Conservation (phyloP, 2,329 filamentous ascomycete genomes). For the Phaeosphaeriaceae sp. region DNA sequence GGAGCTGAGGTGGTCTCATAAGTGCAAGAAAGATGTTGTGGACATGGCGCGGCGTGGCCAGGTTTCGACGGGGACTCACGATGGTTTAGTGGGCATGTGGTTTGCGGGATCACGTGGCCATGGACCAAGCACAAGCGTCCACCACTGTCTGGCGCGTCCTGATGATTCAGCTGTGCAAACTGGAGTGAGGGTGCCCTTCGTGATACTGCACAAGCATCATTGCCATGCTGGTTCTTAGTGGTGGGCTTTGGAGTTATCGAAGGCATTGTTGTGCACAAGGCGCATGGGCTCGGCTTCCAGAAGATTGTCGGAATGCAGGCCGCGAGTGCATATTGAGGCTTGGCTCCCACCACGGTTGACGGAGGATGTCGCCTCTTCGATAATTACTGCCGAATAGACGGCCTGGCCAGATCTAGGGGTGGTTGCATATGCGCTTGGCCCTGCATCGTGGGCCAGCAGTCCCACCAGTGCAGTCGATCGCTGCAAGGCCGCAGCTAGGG, state of each 20-base stretch:
- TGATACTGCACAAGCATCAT: no score
- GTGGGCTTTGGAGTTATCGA: no score
- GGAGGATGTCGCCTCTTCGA: not conserved
- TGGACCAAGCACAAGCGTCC: not conserved
- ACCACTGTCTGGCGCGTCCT: no score
- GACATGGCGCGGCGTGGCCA: not conserved
- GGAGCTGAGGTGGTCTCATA: not conserved
- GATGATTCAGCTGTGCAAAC: no score
- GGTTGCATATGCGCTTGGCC: not conserved
- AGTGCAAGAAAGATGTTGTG: not conserved
- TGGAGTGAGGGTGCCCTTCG: no score
- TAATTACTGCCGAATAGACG: not conserved
- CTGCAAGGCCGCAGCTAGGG: constrained; percentile 2
- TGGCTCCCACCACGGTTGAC: not conserved
- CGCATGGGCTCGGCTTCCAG: not conserved
- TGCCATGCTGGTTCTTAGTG: no score
- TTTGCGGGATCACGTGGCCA: not conserved
- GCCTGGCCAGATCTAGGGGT: not conserved
- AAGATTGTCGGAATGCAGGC: not conserved
- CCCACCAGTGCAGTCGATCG: constrained; percentile 4
- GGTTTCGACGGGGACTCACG: not conserved
- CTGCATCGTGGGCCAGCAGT: not conserved
- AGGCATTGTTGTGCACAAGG: no score
- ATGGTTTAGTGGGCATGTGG: not conserved
- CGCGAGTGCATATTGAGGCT: not conserved